Evolutionary conservation across 768 basidiomycete species (phyloP).

Genomic region (Leucocoprinus birnbaumii): DNA sequence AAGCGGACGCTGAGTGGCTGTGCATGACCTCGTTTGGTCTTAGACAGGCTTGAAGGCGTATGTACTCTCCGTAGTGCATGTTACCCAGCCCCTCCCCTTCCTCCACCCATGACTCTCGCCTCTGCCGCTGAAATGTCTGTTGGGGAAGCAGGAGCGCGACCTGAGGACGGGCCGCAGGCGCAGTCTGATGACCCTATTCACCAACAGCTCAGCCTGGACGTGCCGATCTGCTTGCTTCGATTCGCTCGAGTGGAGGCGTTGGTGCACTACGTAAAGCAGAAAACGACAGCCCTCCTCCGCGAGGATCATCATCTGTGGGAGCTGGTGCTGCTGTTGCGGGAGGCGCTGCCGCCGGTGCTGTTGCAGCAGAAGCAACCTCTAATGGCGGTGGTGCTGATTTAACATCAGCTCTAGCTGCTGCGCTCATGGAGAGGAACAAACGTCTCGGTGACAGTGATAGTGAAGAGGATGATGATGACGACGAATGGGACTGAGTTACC

Average conservation of each 20-base stretch:
- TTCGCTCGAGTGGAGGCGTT: constrained; percentile 73
- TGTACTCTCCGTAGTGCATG: constrained; percentile 9
- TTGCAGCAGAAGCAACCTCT: constrained; percentile 26
- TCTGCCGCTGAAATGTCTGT: not conserved
- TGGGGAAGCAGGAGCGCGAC: not conserved
- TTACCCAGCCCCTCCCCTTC: constrained; percentile 3
- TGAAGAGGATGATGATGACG: constrained; percentile 72
- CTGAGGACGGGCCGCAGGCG: constrained; percentile 20
- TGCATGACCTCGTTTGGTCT: constrained; percentile 5
- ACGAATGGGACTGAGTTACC: constrained; percentile 47
- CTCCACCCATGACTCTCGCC: not conserved
- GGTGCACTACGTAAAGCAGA: constrained; percentile 65
- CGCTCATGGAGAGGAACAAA: constrained; percentile 80
- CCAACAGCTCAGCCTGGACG: constrained; percentile 53
- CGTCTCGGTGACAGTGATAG: constrained; percentile 86
- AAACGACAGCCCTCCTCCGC: constrained; percentile 27
- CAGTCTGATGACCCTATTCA: constrained; percentile 31
- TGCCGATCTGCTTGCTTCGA: constrained; percentile 68
- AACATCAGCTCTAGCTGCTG: constrained; percentile 81
- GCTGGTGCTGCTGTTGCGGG: constrained; percentile 30
- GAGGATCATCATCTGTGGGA: constrained; percentile 31
- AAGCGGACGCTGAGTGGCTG: constrained; percentile 5
- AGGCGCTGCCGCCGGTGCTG: constrained; percentile 29
- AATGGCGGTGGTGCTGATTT: constrained; percentile 64
- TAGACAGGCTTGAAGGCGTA: constrained; percentile 7